Conservation (phyloP, 2,329 filamentous ascomycete species). For the Aspergillus intermedius region DNA sequence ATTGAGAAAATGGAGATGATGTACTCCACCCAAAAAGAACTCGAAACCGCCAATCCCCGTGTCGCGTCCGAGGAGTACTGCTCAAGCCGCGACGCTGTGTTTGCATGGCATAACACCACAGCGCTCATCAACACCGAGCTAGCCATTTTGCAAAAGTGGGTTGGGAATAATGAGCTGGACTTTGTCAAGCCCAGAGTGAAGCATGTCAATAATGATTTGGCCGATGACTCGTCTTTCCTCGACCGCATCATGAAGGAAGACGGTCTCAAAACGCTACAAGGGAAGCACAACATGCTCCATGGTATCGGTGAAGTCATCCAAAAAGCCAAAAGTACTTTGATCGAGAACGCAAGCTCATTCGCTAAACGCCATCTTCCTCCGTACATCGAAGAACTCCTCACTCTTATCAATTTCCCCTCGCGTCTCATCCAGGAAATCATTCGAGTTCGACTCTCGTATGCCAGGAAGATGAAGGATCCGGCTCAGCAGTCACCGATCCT, state of each 20-base stretch:
- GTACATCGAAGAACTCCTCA: constrained; percentile 93
- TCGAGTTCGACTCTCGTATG: constrained; percentile 81
- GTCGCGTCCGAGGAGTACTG: constrained; percentile 70
- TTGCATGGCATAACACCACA: constrained; percentile 96
- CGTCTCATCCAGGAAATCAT: constrained; percentile 96
- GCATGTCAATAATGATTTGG: constrained; percentile 64
- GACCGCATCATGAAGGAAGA: constrained; percentile 95
- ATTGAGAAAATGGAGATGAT: constrained; percentile 83
- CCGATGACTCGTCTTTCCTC: constrained; percentile 87
- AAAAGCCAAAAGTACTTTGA: constrained; percentile 88
- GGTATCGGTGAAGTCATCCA: constrained; percentile 79
- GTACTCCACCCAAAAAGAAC: constrained; percentile 71
- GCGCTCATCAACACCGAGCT: constrained; percentile 94
- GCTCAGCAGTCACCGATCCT: constrained; percentile 88
- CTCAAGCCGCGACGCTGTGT: constrained; percentile 79
- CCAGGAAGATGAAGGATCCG: constrained; percentile 90
- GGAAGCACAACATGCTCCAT: constrained; percentile 71
- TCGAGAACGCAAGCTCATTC: constrained; percentile 77
- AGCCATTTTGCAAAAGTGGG: constrained; percentile 87
- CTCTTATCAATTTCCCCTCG: constrained; percentile 93
- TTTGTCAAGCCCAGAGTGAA: constrained; percentile 70
- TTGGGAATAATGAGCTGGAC: constrained; percentile 90
- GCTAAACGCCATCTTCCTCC: constrained; percentile 84
- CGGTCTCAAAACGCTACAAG: constrained; percentile 83
- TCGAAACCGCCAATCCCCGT: constrained; percentile 68